Base-by-base conservation (phyloP, 768 basidiomycete genomes). In the Collybia nuda region DNA sequence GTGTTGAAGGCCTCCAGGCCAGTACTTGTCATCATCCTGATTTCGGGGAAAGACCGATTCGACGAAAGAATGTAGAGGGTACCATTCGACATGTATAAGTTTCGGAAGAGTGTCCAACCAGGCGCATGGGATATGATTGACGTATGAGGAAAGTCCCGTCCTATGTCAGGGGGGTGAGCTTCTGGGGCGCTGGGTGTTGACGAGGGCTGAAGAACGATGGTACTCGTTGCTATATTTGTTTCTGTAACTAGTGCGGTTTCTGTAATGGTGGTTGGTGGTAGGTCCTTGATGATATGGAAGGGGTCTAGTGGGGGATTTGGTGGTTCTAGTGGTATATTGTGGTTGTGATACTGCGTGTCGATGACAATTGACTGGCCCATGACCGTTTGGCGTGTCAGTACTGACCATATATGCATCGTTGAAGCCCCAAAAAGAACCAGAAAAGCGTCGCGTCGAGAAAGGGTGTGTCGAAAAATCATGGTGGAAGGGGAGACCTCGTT, bases 21-120 rank as follows among this genome's bases (percentile, higher is more conserved):
- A 0, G 84, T 84, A 47, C 87, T 90, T 0, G 78, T 86, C 73
- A 92, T 88, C 63, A 81, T 64, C 22, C 76, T 65, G 28, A 77
- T 72, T n/a, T 71, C 67, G 0, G 77, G 76, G 44, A 76, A 76
- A 0, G 50, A 50, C 8, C 6, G 53, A 50, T 54, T 55, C 18
- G 63, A 62, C 1, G 84, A 76, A 48, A 93, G 73, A 60, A 93
- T 78, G 66, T 79, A 84, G 40, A 93, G 76, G 0, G 90, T 92
- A 6, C 88, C 89, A 55, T 92, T 88, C 41, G 84, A 80, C 82
- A 93, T 81, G 77, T 95, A 95, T 3, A 95, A 63, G 63, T 93
- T 85, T 22, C 78, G 78, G 66, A 90, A 91, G 26, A 93, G 68
- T 0, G 93, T 93, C 90, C 92, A 94, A 36, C 92, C 91, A 23